phyloP scores from a whole-genome alignment of 257 asterid species.

The Buddleja alternifolia region DNA sequence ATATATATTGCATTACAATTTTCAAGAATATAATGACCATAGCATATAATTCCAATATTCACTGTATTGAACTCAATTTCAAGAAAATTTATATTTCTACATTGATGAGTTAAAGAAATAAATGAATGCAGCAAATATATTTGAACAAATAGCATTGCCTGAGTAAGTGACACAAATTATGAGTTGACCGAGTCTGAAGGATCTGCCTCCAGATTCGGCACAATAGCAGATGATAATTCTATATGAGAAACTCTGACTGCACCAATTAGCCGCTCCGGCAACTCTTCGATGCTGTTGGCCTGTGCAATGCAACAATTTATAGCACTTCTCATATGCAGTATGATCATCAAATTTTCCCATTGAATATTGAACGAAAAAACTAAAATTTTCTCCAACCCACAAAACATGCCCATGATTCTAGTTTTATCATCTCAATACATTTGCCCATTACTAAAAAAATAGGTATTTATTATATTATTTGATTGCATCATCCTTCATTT shows the following conservation, averaged over 20 bases:
- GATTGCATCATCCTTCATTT: too few species aligned
- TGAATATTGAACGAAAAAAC: not conserved
- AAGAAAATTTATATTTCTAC: slow-evolving; percentile 27
- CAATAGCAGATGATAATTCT: slow-evolving; percentile 58
- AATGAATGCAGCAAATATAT: slow-evolving; percentile 39
- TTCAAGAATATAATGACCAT: too few species aligned
- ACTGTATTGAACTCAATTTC: slow-evolving; percentile 25
- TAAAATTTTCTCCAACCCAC: not conserved
- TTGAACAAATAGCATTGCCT: slow-evolving; percentile 21
- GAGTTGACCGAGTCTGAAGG: slow-evolving; percentile 36
- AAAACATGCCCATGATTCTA: not conserved
- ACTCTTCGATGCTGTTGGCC: slow-evolving; percentile 58
- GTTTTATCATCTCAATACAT: too few species aligned
- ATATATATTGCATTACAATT: too few species aligned
- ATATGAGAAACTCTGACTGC: slow-evolving; percentile 63
- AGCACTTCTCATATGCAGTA: slow-evolving; percentile 17
- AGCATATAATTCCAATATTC: slow-evolving; percentile 10
- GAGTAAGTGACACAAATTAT: slow-evolving; percentile 26
- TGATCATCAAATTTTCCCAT: slow-evolving; percentile 5
- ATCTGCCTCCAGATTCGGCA: slow-evolving; percentile 49
- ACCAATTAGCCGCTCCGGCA: slow-evolving; percentile 68
- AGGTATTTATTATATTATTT: not conserved
- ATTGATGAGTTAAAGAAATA: slow-evolving; percentile 27
- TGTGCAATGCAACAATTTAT: slow-evolving; percentile 28
- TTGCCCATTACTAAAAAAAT: too few species aligned